Base-by-base conservation (phyloP, 306 rosid species). In the Rubus idaeus region DNA sequence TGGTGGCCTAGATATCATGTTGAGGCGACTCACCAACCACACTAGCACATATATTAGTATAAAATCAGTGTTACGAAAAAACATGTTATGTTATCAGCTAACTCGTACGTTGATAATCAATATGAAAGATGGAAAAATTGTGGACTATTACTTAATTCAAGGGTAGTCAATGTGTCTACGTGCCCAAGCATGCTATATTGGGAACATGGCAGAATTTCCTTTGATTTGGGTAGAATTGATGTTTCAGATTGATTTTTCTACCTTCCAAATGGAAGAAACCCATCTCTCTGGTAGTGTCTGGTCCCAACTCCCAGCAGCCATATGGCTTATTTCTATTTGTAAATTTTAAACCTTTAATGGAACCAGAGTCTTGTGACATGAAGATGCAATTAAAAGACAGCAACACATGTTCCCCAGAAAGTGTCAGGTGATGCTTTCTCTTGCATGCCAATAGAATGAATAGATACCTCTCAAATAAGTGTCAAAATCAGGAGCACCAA, bases 361-460 rank as follows among this genome's bases (percentile, higher is more conserved):
- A 64, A 74, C 74, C 55, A 75, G 56, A 71, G 67, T 41, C 64
- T 41, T 70, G 53, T 71, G 71, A 78, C 64, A 57, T 61, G 23
- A 79, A 30, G 66, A 49, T 46, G 21, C 73, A 45, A 56, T 30
- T 39, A 7, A 9, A 46, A 42, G 74, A 73, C 71, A 62, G 60
- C 68, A 73, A 20, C 41, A 56, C 63, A 70, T 70, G 60, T 18
- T 60, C 83, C 78, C 52, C 39, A 73, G 70, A 44, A 41, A 41
- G 49, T 47, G 50, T 62, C 79, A 56, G 51, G 40, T 67, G 63
- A 35, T 47, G 70, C 64, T 75, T 10, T 68, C 58, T 30, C 50
- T 12, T 49, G 57, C 65, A 17, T 62, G 21, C 39, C 8, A 26
- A 50, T 47, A 44, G 66, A 47, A 68, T 30, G 35, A 30, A 30